Evolutionary conservation across 352 stramenopile genomes (phyloP), one percentile per base, ranked within the genome.

Genomic region (Blastocystis sp.): DNA sequence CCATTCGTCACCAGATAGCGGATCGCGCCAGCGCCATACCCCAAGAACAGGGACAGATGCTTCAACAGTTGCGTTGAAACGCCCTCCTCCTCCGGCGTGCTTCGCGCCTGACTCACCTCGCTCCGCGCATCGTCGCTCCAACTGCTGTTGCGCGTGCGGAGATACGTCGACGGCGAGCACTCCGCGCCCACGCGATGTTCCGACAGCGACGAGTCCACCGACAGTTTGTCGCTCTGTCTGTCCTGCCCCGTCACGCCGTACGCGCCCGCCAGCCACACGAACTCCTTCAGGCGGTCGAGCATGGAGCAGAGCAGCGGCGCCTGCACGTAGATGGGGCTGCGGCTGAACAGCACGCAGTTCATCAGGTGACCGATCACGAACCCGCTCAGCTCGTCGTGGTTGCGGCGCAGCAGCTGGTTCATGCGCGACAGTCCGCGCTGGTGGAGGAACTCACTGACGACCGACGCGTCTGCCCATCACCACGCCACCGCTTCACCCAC

Each of bases 401-500:
- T 13, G 26, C 19, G 16, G 4, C 10, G 31, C n/a, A 85, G 51
- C n/a, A 85, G 61, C 29, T 59, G 45, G 31, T 85, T 29, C 39
- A 85, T 61, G 13, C 74, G 51, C 24, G 31, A 62, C 9, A 85
- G 37, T 29, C 74, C 74, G 10, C 74, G 41, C 19, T 69, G 74
- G 3, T 67, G 55, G 2, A 85, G 74, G 41, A 85, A 85, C n/a
- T 85, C 74, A 16, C 16, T 31, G 19, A 85, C 74, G 50, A 85
- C 66, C 51, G 33, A 31, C 3, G 50, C n/a, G n/a, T 35, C 66
- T 77, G 50, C 3, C 24, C 19, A 21, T 77, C 66, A 71, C 63
- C 50, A 2, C 37, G n/a, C 9, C 24, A 9, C 21, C 33, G 12
- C 33, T 3, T 59, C 50, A 31, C n/a, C 0, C n/a, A 59, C 55